Conservation (phyloP, 257 asterid genomes). For the Forsythia viridissima region DNA sequence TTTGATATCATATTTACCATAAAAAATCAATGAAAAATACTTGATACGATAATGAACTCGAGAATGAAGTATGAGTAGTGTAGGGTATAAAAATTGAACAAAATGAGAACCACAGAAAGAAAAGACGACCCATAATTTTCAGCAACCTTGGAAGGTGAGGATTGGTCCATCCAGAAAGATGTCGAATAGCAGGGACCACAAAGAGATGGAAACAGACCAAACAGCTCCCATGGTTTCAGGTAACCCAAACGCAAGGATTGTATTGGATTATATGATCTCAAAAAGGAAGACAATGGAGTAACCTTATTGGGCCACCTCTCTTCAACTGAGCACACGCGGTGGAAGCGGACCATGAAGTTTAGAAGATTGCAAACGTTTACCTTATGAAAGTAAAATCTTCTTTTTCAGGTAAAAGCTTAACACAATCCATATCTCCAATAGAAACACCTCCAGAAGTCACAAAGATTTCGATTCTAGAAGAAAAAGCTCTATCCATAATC, state of each 20-base stretch:
- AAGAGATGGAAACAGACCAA: conserved; percentile 90
- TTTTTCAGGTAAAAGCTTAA: conserved; percentile 86
- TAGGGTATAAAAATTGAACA: conserved; percentile 11
- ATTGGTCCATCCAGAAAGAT: conserved; percentile 83
- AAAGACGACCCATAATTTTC: conserved; percentile 24
- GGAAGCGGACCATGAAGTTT: conserved; percentile 18
- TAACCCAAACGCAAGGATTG: conserved; percentile 91
- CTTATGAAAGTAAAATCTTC: conserved; percentile 74
- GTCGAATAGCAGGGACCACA: conserved; percentile 85
- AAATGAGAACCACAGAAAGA: conserved; percentile 21
- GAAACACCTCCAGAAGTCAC: conserved; percentile 98
- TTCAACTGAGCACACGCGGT: neutral
- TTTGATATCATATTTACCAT: too few species aligned
- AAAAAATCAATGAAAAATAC: too few species aligned
- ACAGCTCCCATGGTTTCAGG: conserved; percentile 98
- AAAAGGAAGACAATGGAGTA: conserved; percentile 2
- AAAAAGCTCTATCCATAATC: conserved; percentile 61
- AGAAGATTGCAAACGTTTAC: conserved; percentile 36
- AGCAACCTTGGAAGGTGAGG: conserved; percentile 86
- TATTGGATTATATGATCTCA: conserved; percentile 22
- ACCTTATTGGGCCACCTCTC: conserved; percentile 16
- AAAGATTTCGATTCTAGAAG: conserved; percentile 73
- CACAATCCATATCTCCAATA: conserved; percentile 96
- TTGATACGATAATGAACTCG: too few species aligned
- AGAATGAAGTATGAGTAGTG: neutral